phyloP scores from a whole-genome alignment of 305 asterid species.

The Ilex paraguariensis region DNA sequence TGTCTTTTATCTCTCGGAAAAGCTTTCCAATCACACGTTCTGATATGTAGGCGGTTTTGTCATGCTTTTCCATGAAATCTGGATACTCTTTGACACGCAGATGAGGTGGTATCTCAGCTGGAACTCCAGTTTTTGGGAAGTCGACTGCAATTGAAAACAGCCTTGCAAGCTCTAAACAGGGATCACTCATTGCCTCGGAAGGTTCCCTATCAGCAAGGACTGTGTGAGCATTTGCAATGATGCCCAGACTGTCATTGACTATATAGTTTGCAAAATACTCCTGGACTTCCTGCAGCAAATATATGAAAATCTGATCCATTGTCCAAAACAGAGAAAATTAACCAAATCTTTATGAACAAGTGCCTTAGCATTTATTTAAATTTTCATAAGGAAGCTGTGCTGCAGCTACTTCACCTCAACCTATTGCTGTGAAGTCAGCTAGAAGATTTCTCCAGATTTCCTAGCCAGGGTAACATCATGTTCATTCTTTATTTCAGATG shows the following conservation, averaged over 20 bases:
- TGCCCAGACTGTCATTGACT: constrained; percentile 1
- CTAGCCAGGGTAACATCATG: too few relatives aligned
- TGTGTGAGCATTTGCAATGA: constrained; percentile 1
- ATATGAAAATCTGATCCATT: too few relatives aligned
- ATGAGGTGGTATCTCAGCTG: neutral
- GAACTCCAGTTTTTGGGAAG: constrained; percentile 2
- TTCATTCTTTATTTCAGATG: too few relatives aligned
- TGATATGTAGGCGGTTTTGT: neutral
- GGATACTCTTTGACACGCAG: constrained; percentile 4
- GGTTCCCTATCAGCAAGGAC: constrained; percentile 1
- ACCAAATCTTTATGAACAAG: too few relatives aligned
- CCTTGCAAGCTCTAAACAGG: constrained; percentile 1
- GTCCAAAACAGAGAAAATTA: too few relatives aligned
- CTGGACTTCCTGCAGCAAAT: neutral
- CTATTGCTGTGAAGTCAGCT: too few relatives aligned
- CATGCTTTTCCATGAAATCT: constrained; percentile 2
- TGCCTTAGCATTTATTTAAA: too few relatives aligned
- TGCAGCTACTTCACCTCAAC: too few relatives aligned
- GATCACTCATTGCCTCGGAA: neutral
- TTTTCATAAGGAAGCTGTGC: too few relatives aligned
- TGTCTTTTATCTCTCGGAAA: neutral
- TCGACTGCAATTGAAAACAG: constrained; percentile 5
- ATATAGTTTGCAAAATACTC: constrained; percentile 4
- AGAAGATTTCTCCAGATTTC: too few relatives aligned
- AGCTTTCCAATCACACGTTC: constrained; percentile 1